phyloP scores from a whole-genome alignment of 345 rosid species.

The Populus davidiana region DNA sequence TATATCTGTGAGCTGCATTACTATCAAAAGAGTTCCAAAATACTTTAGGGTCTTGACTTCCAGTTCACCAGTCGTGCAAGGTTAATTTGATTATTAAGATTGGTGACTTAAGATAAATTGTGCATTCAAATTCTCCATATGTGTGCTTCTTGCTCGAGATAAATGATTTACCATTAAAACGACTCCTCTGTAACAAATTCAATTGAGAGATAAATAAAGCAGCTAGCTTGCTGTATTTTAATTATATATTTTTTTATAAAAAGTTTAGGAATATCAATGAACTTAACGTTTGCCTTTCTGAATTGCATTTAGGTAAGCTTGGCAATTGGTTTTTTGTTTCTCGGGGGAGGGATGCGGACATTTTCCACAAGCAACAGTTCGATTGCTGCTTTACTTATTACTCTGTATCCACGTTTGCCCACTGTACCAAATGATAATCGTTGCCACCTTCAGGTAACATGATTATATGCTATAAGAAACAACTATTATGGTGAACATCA shows the following conservation, averaged over 20 bases:
- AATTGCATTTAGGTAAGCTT: slow-evolving; percentile 64
- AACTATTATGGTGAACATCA: background rate
- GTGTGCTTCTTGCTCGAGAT: background rate
- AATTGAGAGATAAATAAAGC: background rate
- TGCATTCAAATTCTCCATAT: background rate
- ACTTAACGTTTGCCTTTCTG: background rate
- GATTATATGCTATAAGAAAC: background rate
- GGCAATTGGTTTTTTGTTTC: slow-evolving; percentile 92
- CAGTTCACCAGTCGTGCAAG: background rate
- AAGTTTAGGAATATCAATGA: background rate
- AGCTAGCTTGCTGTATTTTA: background rate
- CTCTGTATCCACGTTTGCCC: slow-evolving; percentile 90
- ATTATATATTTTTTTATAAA: background rate
- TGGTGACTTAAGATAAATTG: background rate
- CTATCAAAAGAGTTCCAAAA: background rate
- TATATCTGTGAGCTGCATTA: background rate
- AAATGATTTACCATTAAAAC: background rate
- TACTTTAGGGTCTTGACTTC: background rate
- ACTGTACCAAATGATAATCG: slow-evolving; percentile 97
- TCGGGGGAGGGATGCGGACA: slow-evolving; percentile 90
- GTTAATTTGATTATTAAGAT: background rate
- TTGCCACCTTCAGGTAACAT: slow-evolving; percentile 93
- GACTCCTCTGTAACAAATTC: background rate
- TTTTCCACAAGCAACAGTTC: slow-evolving; percentile 85
- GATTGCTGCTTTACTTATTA: slow-evolving; percentile 78